A percentile compares a stretch with the other conserved stretches of the same genome.
phyloP scores from a whole-genome alignment of 352 stramenopile species.

The Phytophthora pseudosyringae region DNA sequence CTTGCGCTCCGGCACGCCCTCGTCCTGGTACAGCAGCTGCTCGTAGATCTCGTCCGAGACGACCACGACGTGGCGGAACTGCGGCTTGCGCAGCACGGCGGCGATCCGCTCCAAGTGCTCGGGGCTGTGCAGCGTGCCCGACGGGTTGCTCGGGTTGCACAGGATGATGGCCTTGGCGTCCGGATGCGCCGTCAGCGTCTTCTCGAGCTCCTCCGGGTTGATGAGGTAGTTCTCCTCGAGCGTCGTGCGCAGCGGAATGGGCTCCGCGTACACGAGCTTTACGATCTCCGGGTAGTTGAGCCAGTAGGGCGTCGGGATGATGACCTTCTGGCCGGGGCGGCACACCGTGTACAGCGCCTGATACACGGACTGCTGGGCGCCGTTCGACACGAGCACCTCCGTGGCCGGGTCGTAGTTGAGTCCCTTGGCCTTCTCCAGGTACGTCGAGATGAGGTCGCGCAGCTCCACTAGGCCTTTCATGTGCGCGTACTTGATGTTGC shows the following conservation, averaged over 20 bases:
- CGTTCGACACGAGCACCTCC: conserved; percentile 97
- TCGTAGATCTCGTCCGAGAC: conserved; percentile 98
- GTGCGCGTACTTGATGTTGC: conserved; percentile 95
- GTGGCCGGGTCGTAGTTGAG: conserved; percentile 86
- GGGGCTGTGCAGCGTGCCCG: conserved; percentile 78
- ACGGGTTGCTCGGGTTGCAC: conserved; percentile 97
- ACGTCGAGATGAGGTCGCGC: conserved; percentile 87
- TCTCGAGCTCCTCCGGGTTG: conserved; percentile 73
- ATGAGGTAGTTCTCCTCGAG: conserved; percentile 93
- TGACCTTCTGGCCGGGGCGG: conserved; percentile 92
- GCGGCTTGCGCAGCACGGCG: conserved; percentile 59
- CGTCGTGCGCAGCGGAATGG: conserved; percentile 91
- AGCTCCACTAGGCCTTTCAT: conserved; percentile 93
- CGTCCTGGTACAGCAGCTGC: conserved; percentile 92
- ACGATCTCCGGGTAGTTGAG: conserved; percentile 97
- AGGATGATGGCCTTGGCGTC: conserved; percentile 93
- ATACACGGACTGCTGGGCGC: conserved; percentile 95
- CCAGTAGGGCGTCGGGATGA: conserved; percentile 97
- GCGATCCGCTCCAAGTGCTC: conserved; percentile 68
- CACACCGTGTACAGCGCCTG: conserved; percentile 92
- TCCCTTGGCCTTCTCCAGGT: conserved; percentile 91
- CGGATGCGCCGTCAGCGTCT: conserved; percentile 70
- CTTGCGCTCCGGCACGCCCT: conserved; percentile 53
- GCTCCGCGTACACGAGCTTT: conserved; percentile 85
- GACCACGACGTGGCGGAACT: conserved; percentile 84